These are phyloP conservation scores for Backusella parvicylindrica DNA, from an alignment of 192 early-diverging fungal species.

Conservation along the genomic window DNA sequence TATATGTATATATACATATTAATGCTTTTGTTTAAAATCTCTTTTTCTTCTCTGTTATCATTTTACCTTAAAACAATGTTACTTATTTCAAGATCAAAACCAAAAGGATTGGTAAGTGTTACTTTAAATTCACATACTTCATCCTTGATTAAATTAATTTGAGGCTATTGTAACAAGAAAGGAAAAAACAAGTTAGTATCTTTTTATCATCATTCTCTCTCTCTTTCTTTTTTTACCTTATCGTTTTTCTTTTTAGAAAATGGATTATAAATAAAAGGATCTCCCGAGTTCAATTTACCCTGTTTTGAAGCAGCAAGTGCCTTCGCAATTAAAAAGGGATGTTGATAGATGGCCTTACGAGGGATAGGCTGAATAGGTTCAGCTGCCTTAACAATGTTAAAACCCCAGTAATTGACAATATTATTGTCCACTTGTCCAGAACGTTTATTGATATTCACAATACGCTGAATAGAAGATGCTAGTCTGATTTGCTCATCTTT, in stretches of 20 bases:
- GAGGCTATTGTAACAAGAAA: slow-evolving; percentile 2
- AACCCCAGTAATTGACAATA: slow-evolving; percentile 51
- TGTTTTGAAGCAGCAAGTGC: slow-evolving; percentile 26
- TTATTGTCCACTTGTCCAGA: slow-evolving; percentile 37
- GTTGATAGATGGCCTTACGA: slow-evolving; percentile 55
- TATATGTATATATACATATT: background rate
- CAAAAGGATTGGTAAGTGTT: slow-evolving; percentile 71
- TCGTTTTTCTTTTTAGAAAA: slow-evolving; percentile 55
- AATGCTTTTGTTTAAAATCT: no score
- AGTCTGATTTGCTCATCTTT: slow-evolving; percentile 65
- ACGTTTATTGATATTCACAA: slow-evolving; percentile 51
- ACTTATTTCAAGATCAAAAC: slow-evolving; percentile 74
- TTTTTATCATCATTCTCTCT: background rate
- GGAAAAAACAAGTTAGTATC: background rate
- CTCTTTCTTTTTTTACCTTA: slow-evolving; percentile 1
- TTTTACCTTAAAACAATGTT: slow-evolving; percentile 56
- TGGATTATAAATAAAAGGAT: slow-evolving; percentile 81
- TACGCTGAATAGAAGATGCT: slow-evolving; percentile 50
- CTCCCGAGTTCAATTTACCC: slow-evolving; percentile 14
- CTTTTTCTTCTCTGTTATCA: no score
- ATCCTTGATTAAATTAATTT: slow-evolving; percentile 56
- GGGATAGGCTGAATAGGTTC: slow-evolving; percentile 50
- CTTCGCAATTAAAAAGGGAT: slow-evolving; percentile 36
- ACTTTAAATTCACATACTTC: slow-evolving; percentile 73
- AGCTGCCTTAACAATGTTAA: slow-evolving; percentile 50